phyloP scores from a whole-genome alignment of 768 basidiomycete species.

The Leccinum rimulosum region DNA sequence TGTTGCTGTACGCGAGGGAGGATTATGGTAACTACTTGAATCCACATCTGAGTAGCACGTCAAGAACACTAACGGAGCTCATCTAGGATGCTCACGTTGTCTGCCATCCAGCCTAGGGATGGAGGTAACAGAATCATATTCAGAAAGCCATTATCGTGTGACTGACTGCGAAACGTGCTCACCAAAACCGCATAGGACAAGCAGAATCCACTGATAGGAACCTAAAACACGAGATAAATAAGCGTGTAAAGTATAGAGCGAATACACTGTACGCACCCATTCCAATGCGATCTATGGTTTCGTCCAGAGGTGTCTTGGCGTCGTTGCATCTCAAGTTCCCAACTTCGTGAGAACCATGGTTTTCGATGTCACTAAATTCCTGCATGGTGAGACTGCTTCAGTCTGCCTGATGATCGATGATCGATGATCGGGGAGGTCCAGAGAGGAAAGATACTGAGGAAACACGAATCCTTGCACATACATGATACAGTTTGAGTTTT shows the following conservation, averaged over 20 bases:
- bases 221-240: constrained; percentile 31
- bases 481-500: too few species aligned
- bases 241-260: neutral
- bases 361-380: neutral
- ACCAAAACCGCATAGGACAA: constrained; percentile 89
- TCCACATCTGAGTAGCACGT: constrained; percentile 73
- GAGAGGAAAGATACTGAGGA: neutral
- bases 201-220: constrained; percentile 79
- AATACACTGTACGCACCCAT: constrained; percentile 54
- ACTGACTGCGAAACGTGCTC: constrained; percentile 28
- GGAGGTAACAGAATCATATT: neutral
- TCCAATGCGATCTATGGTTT: constrained; percentile 85
- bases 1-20: constrained; percentile 94
- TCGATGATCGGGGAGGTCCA: neutral
- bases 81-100: constrained; percentile 59
- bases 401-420: too few species aligned
- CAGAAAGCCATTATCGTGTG: neutral
- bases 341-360: constrained; percentile 29
- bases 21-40: constrained; percentile 87
- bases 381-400: neutral
- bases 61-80: constrained; percentile 15
- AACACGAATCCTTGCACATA: neutral
- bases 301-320: constrained; percentile 65
- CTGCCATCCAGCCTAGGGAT: constrained; percentile 82
- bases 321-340: constrained; percentile 33